These are phyloP conservation scores for Henningerozyma blattae DNA, from an alignment of 805 yeast genomes.

Conservation along the genomic window DNA sequence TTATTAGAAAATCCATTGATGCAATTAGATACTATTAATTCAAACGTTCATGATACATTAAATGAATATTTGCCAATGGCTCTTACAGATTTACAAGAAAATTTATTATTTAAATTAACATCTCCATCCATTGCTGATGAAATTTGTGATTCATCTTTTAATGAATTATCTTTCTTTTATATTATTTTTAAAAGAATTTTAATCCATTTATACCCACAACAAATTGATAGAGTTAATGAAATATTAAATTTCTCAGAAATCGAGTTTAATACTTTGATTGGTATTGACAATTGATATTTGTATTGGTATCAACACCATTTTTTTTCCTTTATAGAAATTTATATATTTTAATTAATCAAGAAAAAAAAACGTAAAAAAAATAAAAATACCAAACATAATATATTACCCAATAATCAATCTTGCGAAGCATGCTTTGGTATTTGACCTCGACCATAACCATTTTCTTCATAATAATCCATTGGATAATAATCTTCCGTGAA, in stretches of 20 bases:
- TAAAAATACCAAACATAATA: no score
- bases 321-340: background rate
- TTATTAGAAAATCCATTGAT: conserved; percentile 44
- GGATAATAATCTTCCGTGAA: conserved; percentile 67
- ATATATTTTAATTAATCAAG: no score
- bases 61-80: conserved; percentile 40
- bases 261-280: conserved; percentile 61
- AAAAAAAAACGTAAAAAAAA: background rate
- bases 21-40: conserved; percentile 32
- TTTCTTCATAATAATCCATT: conserved; percentile 86
- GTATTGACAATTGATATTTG: conserved; percentile 32
- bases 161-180: conserved; percentile 34
- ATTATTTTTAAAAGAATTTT: conserved; percentile 26
- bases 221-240: conserved; percentile 7
- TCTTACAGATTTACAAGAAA: conserved; percentile 45
- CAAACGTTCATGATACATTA: conserved; percentile 33
- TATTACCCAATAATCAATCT: no score
- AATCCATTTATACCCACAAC: conserved; percentile 24
- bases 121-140: conserved; percentile 53
- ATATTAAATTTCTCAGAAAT: conserved; percentile 19
- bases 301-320: background rate
- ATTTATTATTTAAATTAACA: conserved; percentile 41
- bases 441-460: conserved; percentile 87
- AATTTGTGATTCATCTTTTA: conserved; percentile 38
- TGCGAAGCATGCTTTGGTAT: conserved; percentile 36